Conservation (phyloP, 805 yeast species). For the Nakazawaea pomicola region DNA sequence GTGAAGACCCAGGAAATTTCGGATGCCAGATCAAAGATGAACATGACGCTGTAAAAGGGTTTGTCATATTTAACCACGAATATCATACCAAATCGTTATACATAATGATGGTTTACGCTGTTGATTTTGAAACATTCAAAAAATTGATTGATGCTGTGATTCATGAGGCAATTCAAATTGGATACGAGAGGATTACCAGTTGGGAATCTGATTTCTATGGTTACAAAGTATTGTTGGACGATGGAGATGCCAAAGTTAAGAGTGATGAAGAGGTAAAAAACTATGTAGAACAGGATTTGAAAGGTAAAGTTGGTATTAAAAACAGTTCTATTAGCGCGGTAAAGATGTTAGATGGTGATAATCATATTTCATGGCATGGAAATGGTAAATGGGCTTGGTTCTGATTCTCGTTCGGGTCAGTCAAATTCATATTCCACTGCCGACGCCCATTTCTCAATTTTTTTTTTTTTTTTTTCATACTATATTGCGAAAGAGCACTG, state of each 20-base stretch:
- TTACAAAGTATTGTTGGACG: constrained; percentile 11
- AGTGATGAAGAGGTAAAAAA: constrained; percentile 11
- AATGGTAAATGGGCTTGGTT: constrained; percentile 26
- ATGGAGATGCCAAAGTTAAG: constrained; percentile 6
- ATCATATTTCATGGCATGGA: constrained; percentile 18
- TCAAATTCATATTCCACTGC: too few species aligned
- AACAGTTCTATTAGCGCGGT: constrained; percentile 21
- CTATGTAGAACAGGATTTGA: constrained; percentile 9
- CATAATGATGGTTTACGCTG: constrained; percentile 18
- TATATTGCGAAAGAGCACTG: too few species aligned
- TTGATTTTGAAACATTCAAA: constrained; percentile 11
- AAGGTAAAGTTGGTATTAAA: constrained; percentile 15
- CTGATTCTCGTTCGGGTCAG: too few species aligned
- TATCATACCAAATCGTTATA: constrained; percentile 12
- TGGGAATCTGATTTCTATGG: constrained; percentile 23
- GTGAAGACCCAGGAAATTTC: constrained; percentile 8
- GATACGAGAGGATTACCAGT: constrained; percentile 16
- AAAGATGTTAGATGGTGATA: constrained; percentile 13
- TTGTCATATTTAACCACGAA: constrained; percentile 41
- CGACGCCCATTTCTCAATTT: too few species aligned
- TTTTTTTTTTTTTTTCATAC: neutral
- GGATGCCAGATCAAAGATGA: constrained; percentile 17
- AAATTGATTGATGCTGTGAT: constrained; percentile 14
- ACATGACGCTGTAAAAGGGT: constrained; percentile 20
- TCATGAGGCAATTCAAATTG: constrained; percentile 12